phyloP scores from a whole-genome alignment of 2,329 filamentous ascomycete species.

The Xylariaceae sp. region DNA sequence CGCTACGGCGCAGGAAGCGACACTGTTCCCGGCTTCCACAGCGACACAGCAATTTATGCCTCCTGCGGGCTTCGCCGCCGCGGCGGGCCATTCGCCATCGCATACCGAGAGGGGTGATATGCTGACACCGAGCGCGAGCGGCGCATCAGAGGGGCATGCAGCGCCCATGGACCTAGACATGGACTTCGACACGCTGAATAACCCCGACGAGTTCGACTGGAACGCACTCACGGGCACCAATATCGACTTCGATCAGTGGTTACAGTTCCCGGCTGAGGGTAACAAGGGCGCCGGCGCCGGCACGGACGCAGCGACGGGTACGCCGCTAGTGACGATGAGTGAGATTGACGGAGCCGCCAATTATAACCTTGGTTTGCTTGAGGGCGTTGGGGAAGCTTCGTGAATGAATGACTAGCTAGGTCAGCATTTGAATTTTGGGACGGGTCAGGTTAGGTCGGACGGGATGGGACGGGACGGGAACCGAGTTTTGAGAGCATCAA shows the following conservation, averaged over 20 bases:
- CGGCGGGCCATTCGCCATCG: conserved; percentile 28
- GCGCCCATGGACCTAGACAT: conserved; percentile 47
- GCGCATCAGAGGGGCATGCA: conserved; percentile 41
- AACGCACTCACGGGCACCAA: conserved; percentile 55
- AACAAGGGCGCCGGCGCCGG: conserved; percentile 37
- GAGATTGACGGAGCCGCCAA: conserved; percentile 24
- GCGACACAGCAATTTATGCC: conserved; percentile 17
- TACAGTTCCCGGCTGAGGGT: conserved; percentile 58
- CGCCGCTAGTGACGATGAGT: conserved; percentile 20
- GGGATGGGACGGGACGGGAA: neutral
- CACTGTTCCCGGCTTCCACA: conserved; percentile 14
- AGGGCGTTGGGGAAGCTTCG: conserved; percentile 9
- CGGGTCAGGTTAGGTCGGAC: neutral
- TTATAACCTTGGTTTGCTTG: conserved; percentile 20
- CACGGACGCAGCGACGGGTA: neutral
- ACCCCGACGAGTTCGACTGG: conserved; percentile 57
- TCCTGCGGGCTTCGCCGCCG: conserved; percentile 19
- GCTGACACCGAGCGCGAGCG: conserved; percentile 30
- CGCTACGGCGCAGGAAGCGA: conserved; percentile 45
- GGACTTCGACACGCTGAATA: conserved; percentile 45
- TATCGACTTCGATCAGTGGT: conserved; percentile 62
- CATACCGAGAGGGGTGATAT: conserved; percentile 33
- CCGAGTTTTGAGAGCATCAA: neutral
- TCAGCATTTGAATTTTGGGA: conserved; percentile 4
- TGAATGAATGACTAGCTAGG: conserved; percentile 5